phyloP scores from a whole-genome alignment of 2,329 filamentous ascomycete genomes.

The Xylaria sp. region DNA sequence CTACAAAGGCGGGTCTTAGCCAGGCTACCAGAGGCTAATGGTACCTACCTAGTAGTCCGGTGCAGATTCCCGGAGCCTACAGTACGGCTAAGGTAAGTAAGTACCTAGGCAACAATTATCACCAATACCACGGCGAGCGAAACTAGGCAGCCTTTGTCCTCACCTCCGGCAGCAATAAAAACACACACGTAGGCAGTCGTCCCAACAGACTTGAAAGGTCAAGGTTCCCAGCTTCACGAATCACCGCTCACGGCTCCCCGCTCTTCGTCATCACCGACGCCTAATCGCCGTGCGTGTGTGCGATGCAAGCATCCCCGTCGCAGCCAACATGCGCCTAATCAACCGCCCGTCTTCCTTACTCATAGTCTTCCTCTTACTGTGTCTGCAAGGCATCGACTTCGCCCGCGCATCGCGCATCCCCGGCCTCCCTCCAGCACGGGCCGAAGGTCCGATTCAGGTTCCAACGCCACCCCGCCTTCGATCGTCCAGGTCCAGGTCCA shows the following conservation, averaged over 20 bases:
- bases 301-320: slow-evolving; percentile 6
- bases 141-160: background rate
- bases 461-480: background rate
- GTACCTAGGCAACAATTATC: too few relatives aligned
- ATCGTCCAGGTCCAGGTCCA: slow-evolving; percentile 12
- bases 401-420: slow-evolving; percentile 23
- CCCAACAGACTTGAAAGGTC: too few relatives aligned
- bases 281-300: background rate
- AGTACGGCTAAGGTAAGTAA: too few relatives aligned
- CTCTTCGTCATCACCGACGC: background rate
- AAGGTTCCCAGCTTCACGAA: too few relatives aligned
- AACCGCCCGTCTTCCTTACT: background rate
- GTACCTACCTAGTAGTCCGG: too few relatives aligned
- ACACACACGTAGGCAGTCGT: too few relatives aligned
- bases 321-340: slow-evolving; percentile 21
- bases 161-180: too few relatives aligned
- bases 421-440: slow-evolving; percentile 19
- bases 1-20: too few relatives aligned
- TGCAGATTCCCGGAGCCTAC: too few relatives aligned
- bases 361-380: slow-evolving; percentile 18
- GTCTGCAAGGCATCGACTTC: background rate
- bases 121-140: background rate
- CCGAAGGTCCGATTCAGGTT: background rate
- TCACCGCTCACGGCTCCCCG: too few relatives aligned
- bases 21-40: too few relatives aligned